A percentile compares a stretch with the other conserved stretches of the same genome.
Conservation (phyloP, 805 yeast genomes). For the Cyberlindnera veronae region DNA sequence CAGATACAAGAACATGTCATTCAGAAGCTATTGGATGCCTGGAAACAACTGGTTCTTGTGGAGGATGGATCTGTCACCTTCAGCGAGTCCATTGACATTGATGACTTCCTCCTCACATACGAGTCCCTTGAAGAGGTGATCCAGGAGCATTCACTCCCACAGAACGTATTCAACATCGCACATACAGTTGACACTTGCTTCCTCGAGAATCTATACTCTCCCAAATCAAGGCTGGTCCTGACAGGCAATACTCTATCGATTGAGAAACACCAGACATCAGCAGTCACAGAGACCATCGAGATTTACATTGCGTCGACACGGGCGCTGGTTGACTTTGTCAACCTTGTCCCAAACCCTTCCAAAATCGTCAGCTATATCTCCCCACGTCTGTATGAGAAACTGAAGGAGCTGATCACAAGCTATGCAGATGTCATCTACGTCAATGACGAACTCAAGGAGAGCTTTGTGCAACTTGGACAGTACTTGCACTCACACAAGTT, state of each 20-base stretch:
- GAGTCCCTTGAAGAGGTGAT: constrained; percentile 14
- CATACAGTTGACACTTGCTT: constrained; percentile 17
- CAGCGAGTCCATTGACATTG: constrained; percentile 19
- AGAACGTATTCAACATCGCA: constrained; percentile 14
- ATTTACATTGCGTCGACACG: constrained; percentile 15
- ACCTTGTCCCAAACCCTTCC: constrained; percentile 13
- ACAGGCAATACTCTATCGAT: constrained; percentile 7
- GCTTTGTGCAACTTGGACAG: constrained; percentile 18
- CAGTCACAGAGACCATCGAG: constrained; percentile 1
- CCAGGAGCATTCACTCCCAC: constrained; percentile 7
- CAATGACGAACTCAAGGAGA: constrained; percentile 7
- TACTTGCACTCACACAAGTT: constrained; percentile 16
- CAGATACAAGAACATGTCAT: constrained; percentile 6
- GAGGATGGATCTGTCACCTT: constrained; percentile 9
- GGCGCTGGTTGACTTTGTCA: constrained; percentile 20
- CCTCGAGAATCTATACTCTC: constrained; percentile 10
- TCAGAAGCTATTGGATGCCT: constrained; percentile 8
- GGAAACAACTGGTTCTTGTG: constrained; percentile 17
- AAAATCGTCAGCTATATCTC: constrained; percentile 22
- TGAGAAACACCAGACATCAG: neutral
- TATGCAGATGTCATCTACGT: constrained; percentile 18
- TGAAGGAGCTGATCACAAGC: constrained; percentile 19
- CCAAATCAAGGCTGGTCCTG: constrained; percentile 3
- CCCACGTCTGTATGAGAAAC: constrained; percentile 20
- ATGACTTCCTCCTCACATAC: constrained; percentile 15